Evolutionary conservation across 352 stramenopile genomes (phyloP), one percentile per base, ranked within the genome.

Genomic region (Phytophthora sp.): DNA sequence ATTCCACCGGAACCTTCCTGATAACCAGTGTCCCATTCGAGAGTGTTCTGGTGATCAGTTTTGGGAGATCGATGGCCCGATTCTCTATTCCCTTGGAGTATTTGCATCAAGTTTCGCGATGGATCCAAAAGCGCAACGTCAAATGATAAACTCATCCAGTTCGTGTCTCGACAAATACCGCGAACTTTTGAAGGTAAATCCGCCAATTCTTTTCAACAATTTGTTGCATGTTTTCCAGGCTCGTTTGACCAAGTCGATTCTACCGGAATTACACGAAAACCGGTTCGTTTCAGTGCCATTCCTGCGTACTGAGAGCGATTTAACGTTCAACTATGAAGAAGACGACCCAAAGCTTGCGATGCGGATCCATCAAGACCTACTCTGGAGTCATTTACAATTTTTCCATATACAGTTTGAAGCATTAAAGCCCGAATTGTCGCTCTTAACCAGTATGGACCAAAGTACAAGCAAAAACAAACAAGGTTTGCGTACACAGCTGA

Each of bases 31-130:
- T 60, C 11, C 47, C 27, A 65, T 83, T 57, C 47, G 53, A 55
- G 66, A 82, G 58, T 88, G 79, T 45, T 66, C 61, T 27, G 79
- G 75, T 7, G 75, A 84, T 21, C 85, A 94, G 51, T 95, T 95
- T 33, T 95, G 87, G 87, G 63, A 80, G 15, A 74, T 92, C 0
- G 80, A 94, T 39, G 83, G 79, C 1, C 82, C 77, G 0, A 79
- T 93, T 16, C 77, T 80, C 76, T 76, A 88, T 45, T 65, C 78
- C 3, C 69, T 95, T 2, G 87, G 87, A 20, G 76, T 74, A 0
- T 89, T 85, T 64, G 66, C 83, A 9, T 81, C 83, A 4, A 87
- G 79, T 36, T 81, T 86, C 41, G 71, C 80, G 1, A 64, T 93
- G 21, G 69, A 82, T 15, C 53, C 77, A 12, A 65, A 64, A 9